Conservation (phyloP, 1,284 basidiomycete species). For the Trametes versicolor region DNA sequence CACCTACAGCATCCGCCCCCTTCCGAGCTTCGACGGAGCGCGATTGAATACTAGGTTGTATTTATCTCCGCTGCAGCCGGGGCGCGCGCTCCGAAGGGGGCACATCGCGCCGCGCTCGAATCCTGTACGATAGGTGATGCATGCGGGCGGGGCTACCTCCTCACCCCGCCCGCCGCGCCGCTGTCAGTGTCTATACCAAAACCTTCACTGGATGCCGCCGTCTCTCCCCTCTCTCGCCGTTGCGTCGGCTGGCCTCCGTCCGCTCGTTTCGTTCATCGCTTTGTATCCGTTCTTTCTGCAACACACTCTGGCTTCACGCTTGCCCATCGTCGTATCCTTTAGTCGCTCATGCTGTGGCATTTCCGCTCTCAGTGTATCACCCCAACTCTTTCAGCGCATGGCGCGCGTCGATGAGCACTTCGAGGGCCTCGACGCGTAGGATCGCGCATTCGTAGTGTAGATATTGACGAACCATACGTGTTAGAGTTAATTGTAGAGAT, state of each 20-base stretch:
- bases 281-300: slow-evolving; percentile 6
- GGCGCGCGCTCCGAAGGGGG: background rate
- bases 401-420: background rate
- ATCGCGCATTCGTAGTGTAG: background rate
- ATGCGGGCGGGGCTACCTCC: background rate
- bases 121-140: slow-evolving; percentile 4
- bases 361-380: slow-evolving; percentile 3
- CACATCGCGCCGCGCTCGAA: background rate
- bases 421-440: background rate
- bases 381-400: background rate
- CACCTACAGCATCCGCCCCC: background rate
- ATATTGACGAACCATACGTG: slow-evolving; percentile 4
- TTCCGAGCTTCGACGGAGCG: background rate
- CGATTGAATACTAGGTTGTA: background rate
- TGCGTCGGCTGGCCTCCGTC: slow-evolving; percentile 1
- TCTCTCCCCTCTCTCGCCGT: background rate
- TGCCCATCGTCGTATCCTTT: background rate
- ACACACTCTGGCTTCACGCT: background rate
- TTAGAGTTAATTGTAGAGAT: slow-evolving; percentile 1
- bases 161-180: background rate
- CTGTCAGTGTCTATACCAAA: slow-evolving; percentile 2
- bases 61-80: slow-evolving; percentile 6
- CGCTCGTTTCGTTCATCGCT: slow-evolving; percentile 9
- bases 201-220: background rate
- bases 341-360: background rate